Evolutionary conservation across 2,329 filamentous ascomycete species (phyloP), one percentile per base, ranked within the genome.

Genomic region (Pseudopithomyces chartarum): DNA sequence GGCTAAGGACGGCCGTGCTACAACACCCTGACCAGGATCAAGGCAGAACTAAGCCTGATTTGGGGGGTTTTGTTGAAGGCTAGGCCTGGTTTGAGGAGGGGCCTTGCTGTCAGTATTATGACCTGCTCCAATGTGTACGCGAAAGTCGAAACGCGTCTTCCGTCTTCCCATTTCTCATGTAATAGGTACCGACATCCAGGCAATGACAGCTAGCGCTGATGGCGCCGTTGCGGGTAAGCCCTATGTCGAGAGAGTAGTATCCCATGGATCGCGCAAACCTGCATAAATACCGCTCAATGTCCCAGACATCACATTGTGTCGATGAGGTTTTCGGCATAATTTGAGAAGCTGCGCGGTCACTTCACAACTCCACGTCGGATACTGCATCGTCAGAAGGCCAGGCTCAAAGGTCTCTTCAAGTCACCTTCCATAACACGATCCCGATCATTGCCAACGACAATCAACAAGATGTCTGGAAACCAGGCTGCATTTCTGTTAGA

Each of bases 401-500:
- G 7, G 4, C 13, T 17, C 2, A 22, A 36, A 32, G 12, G 10
- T 42, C 8, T 17, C 34, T 44, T 26, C 26, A 19, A 42, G n/a
- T 44, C 17, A 32, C 26, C n/a, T 36, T 23, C n/a, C 5, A 7
- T 17, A 29, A 6, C 13, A 15, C 3, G 17, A 10, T 43, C n/a
- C 17, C n/a, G 20, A 15, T 11, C 29, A 10, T 36, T 36, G n/a
- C 29, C 29, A 10, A 22, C 17, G 11, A 7, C n/a, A 46, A 26
- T 3, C 20, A 17, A 13, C 43, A 60, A 15, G 6, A 66, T 65
- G 62, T 56, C 34, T n/a, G 32, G 32, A 36, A 66, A 65, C 48
- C 53, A 51, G 44, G 65, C 65, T 12, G 64, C 62, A 20, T 62
- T 66, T 26, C 15, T 67, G 13, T 55, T 65, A n/a, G 34, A 53